A percentile compares a stretch with the other conserved stretches of the same genome.
phyloP scores from a whole-genome alignment of 2,329 filamentous ascomycete genomes.

The Claviceps sp. region DNA sequence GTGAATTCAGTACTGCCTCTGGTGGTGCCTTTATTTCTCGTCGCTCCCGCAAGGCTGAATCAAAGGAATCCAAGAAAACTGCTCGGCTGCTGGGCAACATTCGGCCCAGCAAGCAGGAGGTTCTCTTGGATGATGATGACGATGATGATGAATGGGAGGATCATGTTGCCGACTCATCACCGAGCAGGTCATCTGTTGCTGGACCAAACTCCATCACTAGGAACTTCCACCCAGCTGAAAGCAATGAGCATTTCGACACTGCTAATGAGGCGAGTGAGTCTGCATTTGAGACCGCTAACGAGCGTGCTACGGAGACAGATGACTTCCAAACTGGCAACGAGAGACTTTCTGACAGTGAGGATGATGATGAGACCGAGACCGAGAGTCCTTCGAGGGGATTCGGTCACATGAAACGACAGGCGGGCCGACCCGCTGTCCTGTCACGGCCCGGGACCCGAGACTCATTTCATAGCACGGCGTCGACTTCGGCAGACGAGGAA shows the following conservation, averaged over 20 bases:
- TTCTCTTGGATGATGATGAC: constrained; percentile 61
- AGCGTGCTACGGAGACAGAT: constrained; percentile 77
- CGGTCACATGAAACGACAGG: constrained; percentile 27
- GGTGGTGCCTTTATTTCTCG: constrained; percentile 33
- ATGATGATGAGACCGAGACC: constrained; percentile 83
- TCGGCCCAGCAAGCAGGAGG: constrained; percentile 62
- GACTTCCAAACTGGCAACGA: constrained; percentile 92
- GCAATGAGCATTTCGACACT: constrained; percentile 63
- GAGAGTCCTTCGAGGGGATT: constrained; percentile 44
- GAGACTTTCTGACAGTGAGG: constrained; percentile 59
- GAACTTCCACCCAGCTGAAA: constrained; percentile 25
- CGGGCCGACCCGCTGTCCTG: constrained; percentile 24
- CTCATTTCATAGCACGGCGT: constrained; percentile 79
- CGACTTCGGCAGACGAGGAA: constrained; percentile 69
- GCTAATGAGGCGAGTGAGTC: constrained; percentile 62
- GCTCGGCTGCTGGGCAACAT: constrained; percentile 62
- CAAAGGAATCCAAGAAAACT: constrained; percentile 66
- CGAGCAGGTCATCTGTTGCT: constrained; percentile 12
- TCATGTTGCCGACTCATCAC: constrained; percentile 29
- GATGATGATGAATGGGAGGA: constrained; percentile 91
- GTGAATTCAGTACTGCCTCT: constrained; percentile 29
- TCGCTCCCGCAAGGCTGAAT: constrained; percentile 49
- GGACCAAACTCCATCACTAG: constrained; percentile 8
- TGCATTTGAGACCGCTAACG: constrained; percentile 57
- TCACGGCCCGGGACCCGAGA: constrained; percentile 38